Evolutionary conservation across 352 stramenopile genomes (phyloP), one percentile per base, ranked within the genome.

Genomic region (Phytopythium delawarense): DNA sequence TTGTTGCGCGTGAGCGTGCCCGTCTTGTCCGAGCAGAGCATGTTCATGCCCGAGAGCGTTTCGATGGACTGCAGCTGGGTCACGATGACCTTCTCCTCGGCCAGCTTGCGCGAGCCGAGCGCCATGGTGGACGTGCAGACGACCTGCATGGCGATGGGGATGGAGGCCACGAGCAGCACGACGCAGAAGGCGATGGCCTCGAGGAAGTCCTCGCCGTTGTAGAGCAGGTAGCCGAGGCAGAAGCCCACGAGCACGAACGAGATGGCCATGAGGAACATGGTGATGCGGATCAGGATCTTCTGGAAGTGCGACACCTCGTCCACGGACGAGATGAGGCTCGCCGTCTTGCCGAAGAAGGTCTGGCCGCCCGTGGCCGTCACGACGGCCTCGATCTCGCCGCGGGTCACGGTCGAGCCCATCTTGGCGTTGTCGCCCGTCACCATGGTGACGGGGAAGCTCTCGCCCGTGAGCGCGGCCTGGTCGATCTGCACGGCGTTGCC

Each of bases 21-120:
- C 2, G 92, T 98, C 63, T 98, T 98, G 64, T 98, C 92, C 0
- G 71, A 97, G 74, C 99, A 99, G 32, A 99, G 77, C 70, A 98
- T 89, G 69, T 90, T 89, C 87, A 98, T 97, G 23, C 80, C 75
- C 30, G 93, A 93, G 32, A 98, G 80, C 13, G 94, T 94, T 60
- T 98, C 90, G 63, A 98, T 96, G 0, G 94, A 88, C 52, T 89
- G 84, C 20, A 98, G 63, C 48, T 96, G 79, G 1, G 90, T 94
- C 11, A 98, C 84, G 60, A 98, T 96, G 52, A 96, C 92, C 69
- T 97, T 97, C 51, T 98, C 81, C 28, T 97, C 80, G 0, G 84
- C 77, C 0, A 98, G 81, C 50, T 91, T 89, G 60, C 87, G 84
- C 7, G 92, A 96, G 25, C 96, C 96, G 37, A 98, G 75, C 11